Percentiles rank a stretch among this genome's conserved stretches.
Conservation (phyloP, 2,329 filamentous ascomycete genomes). For the Leptodontidium sp. region DNA sequence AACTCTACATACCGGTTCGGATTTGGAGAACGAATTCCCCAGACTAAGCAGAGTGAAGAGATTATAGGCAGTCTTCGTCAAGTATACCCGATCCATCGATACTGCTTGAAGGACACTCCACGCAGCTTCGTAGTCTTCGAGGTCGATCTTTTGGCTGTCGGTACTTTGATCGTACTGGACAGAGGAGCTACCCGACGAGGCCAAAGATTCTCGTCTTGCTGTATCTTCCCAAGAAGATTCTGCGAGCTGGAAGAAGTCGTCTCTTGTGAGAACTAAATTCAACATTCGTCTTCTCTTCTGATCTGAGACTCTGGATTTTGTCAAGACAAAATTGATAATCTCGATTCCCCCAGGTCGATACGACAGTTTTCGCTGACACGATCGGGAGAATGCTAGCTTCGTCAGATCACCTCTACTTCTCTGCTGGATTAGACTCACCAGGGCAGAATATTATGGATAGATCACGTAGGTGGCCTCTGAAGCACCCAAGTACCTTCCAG, state of each 20-base stretch:
- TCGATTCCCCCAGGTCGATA: constrained; percentile 22
- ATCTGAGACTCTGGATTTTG: constrained; percentile 34
- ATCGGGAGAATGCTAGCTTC: constrained; percentile 32
- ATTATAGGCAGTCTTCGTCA: constrained; percentile 35
- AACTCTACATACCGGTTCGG: constrained; percentile 27
- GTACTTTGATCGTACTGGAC: constrained; percentile 11
- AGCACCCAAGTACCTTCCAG: constrained; percentile 40
- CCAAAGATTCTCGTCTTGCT: constrained; percentile 21
- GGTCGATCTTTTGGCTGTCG: neutral
- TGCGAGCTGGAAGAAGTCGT: constrained; percentile 30
- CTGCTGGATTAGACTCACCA: constrained; percentile 17
- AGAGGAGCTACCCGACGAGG: constrained; percentile 18
- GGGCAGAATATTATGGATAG: constrained; percentile 33
- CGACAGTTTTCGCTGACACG: constrained; percentile 24
- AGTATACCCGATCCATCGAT: constrained; percentile 35
- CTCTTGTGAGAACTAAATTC: constrained; percentile 27
- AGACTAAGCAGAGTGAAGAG: constrained; percentile 33
- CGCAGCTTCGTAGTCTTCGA: constrained; percentile 34
- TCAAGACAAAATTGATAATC: constrained; percentile 34
- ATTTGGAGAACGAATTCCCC: constrained; percentile 31
- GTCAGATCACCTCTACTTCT: neutral
- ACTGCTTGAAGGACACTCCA: constrained; percentile 38
- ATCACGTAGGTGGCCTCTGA: constrained; percentile 32
- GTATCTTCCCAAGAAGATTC: constrained; percentile 31
- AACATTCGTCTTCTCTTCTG: constrained; percentile 36